Base-by-base conservation (phyloP, 495 filamentous ascomycete species). In the Diplogelasinospora grovesii region DNA sequence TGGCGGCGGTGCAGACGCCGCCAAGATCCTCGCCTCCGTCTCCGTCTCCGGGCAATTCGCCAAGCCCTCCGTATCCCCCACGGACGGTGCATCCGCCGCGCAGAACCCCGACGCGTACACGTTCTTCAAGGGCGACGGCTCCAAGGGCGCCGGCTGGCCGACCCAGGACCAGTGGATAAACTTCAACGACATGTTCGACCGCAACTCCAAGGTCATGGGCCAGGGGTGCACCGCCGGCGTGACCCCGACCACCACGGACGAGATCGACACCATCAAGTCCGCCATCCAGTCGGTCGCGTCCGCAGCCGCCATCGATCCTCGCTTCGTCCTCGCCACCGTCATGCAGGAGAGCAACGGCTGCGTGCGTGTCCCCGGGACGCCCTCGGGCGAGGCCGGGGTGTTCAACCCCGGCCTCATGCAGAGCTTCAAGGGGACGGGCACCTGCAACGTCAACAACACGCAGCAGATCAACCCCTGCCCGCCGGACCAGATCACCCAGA, bases 381-480 rank as follows among this genome's bases (percentile, higher is more conserved):
- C 30, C 3, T 33, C 30, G 11, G 30, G 30, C 13, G 30, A 33
- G 30, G 13, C 30, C 5, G 30, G 30, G 3, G 30, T 33, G 9
- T 33, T 33, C 30, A 33, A 33, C 30, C 30, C 30, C 13, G 30
- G 30, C 30, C 8, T 33, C 30, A 33, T 33, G 30, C 30, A 33
- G 30, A 7, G 15, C 5, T 33, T 33, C 30, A 33, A 16, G 30
- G 30, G 30, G 15, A 33, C 30, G 13, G 30, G 30, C n/a, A 33
- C 30, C 15, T 33, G 30, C 30, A 33, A 33, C 30, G 13, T 33
- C 5, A 18, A 18, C 30, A 33, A 33, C 30, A 5, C 30, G 13
- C 5, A 33, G n/a, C 9, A 33, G 30, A 4, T 33, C 3, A 14
- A 18, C n/a, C 30, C 30, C 15, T 33, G 30, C 30, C 30, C 30